Conservation (phyloP, 768 basidiomycete species). For the Paxillus ammoniavirescens region DNA sequence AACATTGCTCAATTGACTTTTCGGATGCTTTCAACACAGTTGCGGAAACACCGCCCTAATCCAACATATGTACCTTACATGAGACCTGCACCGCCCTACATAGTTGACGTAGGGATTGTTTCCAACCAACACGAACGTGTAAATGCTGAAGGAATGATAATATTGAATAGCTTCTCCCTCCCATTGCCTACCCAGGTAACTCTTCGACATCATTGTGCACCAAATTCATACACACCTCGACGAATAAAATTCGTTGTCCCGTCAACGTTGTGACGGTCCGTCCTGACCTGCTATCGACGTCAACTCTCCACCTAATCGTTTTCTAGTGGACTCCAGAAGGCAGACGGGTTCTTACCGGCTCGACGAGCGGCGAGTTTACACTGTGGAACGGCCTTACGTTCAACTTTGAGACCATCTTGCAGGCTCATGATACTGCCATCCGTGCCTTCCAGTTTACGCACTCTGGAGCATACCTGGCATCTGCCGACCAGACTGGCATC, state of each 20-base stretch:
- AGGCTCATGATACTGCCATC: slow-evolving; percentile 95
- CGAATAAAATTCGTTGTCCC: slow-evolving; percentile 97
- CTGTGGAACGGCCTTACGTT: slow-evolving; percentile 99
- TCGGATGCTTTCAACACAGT: slow-evolving; percentile 35
- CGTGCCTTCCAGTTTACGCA: slow-evolving; percentile 89
- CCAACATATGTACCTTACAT: slow-evolving; percentile 72
- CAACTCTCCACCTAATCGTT: background rate
- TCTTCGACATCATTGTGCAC: slow-evolving; percentile 93
- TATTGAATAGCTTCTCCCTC: slow-evolving; percentile 76
- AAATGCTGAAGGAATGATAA: slow-evolving; percentile 25
- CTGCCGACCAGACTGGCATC: slow-evolving; percentile 88
- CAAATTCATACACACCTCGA: slow-evolving; percentile 97
- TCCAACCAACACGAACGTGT: slow-evolving; percentile 11
- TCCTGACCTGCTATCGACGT: slow-evolving; percentile 16
- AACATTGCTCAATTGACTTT: background rate
- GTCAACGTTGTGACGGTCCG: slow-evolving; percentile 92
- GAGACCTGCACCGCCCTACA: slow-evolving; percentile 82
- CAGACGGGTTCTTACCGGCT: slow-evolving; percentile 89
- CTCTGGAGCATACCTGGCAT: slow-evolving; percentile 89
- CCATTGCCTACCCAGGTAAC: slow-evolving; percentile 89
- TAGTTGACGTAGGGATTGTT: slow-evolving; percentile 72
- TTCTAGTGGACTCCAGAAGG: slow-evolving; percentile 96
- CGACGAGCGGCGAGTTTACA: slow-evolving; percentile 96
- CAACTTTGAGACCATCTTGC: slow-evolving; percentile 99
- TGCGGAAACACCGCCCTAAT: slow-evolving; percentile 77